These are phyloP conservation scores for Cordia subcordata DNA, from an alignment of 257 asterid species.

Conservation along the genomic window DNA sequence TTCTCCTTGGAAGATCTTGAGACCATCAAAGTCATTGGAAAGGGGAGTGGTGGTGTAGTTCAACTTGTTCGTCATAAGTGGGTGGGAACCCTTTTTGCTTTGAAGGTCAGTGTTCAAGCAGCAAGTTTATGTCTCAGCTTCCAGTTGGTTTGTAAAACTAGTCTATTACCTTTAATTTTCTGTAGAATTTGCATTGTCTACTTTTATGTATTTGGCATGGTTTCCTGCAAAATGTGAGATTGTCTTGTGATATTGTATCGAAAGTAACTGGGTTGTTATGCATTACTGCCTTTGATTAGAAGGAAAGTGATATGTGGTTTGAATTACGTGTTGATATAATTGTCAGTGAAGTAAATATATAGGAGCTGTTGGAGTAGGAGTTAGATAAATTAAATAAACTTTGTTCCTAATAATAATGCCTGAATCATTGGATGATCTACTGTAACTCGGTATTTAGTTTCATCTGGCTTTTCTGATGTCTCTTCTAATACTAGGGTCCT, in stretches of 20 bases:
- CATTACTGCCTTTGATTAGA: not conserved
- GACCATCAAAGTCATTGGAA: slow-evolving; percentile 94
- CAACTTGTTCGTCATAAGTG: slow-evolving; percentile 98
- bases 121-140: not conserved
- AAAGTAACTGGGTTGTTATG: not conserved
- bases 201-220: not conserved
- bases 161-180: slow-evolving; percentile 4
- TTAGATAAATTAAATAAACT: too few species aligned
- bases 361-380: too few species aligned
- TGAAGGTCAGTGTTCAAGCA: slow-evolving; percentile 59
- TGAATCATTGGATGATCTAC: too few species aligned
- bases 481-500: too few species aligned
- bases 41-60: slow-evolving; percentile 98
- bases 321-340: too few species aligned
- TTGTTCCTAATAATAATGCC: too few species aligned
- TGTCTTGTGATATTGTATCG: not conserved
- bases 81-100: slow-evolving; percentile 86
- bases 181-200: not conserved
- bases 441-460: too few species aligned
- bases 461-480: too few species aligned
- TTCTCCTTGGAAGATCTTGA: slow-evolving; percentile 91
- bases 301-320: too few species aligned
- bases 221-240: not conserved
- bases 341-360: too few species aligned
- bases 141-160: slow-evolving; percentile 10